Conservation (phyloP, 495 filamentous ascomycete genomes). For the Lepidopterella palustris region DNA sequence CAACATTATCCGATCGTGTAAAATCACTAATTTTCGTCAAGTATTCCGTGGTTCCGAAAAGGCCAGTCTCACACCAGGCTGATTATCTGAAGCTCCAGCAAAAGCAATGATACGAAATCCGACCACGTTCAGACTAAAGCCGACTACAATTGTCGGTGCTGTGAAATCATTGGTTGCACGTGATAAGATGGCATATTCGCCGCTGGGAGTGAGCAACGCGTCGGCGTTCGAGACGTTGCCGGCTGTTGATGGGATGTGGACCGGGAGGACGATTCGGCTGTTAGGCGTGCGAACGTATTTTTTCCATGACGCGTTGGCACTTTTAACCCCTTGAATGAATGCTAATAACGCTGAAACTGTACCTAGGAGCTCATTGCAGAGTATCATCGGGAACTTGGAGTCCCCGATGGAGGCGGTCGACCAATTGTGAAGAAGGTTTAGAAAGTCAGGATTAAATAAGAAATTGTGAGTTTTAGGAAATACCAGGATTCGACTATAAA, state of each 20-base stretch:
- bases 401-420: too few species aligned
- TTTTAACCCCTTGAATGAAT: too few species aligned
- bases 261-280: not conserved
- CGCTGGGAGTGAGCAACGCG: not conserved
- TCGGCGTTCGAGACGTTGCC: not conserved
- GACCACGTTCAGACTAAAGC: slow-evolving; percentile 44
- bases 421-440: too few species aligned
- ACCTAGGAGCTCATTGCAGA: too few species aligned
- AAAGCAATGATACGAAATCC: slow-evolving; percentile 34
- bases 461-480: too few species aligned
- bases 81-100: slow-evolving; percentile 27
- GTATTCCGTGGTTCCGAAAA: slow-evolving; percentile 43
- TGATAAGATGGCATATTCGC: not conserved
- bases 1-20: slow-evolving; percentile 42
- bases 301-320: not conserved
- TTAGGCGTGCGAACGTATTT: not conserved
- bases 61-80: slow-evolving; percentile 39
- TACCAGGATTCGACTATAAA: too few species aligned
- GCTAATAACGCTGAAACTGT: too few species aligned
- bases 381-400: too few species aligned
- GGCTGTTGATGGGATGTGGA: not conserved
- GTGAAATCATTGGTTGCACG: not conserved
- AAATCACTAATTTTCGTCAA: slow-evolving; percentile 42
- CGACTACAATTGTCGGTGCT: slow-evolving; percentile 32
- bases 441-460: too few species aligned